Percentiles rank a stretch among this genome's conserved stretches.
Evolutionary conservation across 176 grass and related monocot genomes (phyloP).

Genomic region (Phragmites australis): DNA sequence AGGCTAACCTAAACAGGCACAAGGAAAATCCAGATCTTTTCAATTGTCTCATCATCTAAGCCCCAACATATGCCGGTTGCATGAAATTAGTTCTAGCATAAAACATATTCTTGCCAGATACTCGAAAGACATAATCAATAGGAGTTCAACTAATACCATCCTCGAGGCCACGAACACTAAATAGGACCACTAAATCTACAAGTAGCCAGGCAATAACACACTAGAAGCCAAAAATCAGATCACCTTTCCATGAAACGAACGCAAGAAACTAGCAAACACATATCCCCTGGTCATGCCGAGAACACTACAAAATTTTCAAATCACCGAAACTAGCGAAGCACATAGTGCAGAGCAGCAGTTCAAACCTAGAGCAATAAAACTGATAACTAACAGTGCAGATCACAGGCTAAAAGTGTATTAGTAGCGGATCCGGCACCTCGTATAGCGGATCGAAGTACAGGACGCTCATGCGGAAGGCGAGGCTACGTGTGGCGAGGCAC

Average conservation of each 20-base stretch:
- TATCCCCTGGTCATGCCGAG: background rate
- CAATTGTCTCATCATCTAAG: background rate
- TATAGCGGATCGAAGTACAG: slow-evolving; percentile 90
- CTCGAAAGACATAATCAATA: background rate
- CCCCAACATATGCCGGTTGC: background rate
- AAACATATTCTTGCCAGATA: background rate
- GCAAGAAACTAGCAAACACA: background rate
- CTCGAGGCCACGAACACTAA: background rate
- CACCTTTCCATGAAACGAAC: slow-evolving; percentile 9
- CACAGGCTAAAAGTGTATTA: slow-evolving; percentile 1
- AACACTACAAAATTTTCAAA: background rate
- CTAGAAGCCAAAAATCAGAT: slow-evolving; percentile 23
- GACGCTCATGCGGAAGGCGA: slow-evolving; percentile 89
- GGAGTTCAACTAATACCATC: background rate
- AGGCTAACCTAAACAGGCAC: background rate
- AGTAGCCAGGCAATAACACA: background rate
- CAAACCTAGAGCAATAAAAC: slow-evolving; percentile 1
- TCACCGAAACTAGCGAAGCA: background rate
- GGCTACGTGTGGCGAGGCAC: slow-evolving; percentile 88
- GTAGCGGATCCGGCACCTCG: slow-evolving; percentile 56
- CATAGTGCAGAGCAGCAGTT: background rate
- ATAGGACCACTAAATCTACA: slow-evolving; percentile 35
- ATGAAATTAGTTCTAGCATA: background rate
- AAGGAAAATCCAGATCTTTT: background rate
- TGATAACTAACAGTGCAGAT: slow-evolving; percentile 14